phyloP scores from a whole-genome alignment of 164 flowering plant species.

The Stephania yunnanensis region DNA sequence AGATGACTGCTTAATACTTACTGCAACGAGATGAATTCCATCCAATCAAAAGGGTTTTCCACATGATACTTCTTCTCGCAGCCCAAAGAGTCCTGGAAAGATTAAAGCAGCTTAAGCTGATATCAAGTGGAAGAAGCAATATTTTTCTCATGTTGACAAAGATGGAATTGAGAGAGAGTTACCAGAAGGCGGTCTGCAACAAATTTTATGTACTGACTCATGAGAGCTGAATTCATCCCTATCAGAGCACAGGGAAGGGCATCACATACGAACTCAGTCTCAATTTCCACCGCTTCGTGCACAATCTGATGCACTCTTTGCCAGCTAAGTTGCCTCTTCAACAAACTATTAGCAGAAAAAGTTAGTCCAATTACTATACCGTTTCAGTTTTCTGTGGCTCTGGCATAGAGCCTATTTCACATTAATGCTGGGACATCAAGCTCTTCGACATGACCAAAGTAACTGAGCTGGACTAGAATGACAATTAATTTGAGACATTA shows the following conservation, averaged over 20 bases:
- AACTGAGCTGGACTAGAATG: neutral
- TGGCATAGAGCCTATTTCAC: neutral
- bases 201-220: slow-evolving; percentile 84
- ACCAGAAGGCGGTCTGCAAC: slow-evolving; percentile 84
- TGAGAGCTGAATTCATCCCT: slow-evolving; percentile 72
- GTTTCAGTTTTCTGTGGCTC: neutral
- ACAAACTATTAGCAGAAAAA: slow-evolving; percentile 34
- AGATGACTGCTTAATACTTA: slow-evolving; percentile 28
- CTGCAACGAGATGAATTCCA: slow-evolving; percentile 87
- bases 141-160: neutral
- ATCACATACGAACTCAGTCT: slow-evolving; percentile 77
- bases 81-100: slow-evolving; percentile 53
- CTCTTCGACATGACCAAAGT: neutral
- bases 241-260: slow-evolving; percentile 78
- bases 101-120: neutral
- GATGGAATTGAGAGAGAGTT: slow-evolving; percentile 6
- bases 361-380: neutral
- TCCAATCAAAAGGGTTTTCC: slow-evolving; percentile 90
- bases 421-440: neutral
- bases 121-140: neutral
- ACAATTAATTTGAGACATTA: neutral
- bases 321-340: slow-evolving; percentile 38
- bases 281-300: slow-evolving; percentile 78
- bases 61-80: slow-evolving; percentile 49
- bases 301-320: slow-evolving; percentile 57